These are phyloP conservation scores for sorghum (Sorghum bicolor) DNA, from an alignment of 176 grass and related monocot genomes.

Conservation along the genomic window DNA sequence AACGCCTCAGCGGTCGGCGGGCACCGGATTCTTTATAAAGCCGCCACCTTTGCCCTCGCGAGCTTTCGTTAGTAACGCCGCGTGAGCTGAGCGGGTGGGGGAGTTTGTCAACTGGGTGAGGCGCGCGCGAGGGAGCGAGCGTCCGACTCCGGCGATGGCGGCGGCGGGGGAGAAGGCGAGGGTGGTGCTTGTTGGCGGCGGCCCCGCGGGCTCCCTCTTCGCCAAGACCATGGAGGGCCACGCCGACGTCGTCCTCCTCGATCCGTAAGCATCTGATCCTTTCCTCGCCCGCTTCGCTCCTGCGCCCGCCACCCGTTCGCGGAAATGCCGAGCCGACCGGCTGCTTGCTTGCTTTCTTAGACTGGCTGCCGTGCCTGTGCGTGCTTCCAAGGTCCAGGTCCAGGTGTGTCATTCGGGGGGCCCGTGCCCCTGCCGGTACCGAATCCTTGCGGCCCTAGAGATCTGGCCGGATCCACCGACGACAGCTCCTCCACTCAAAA, in stretches of 20 bases:
- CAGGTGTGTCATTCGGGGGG: neutral
- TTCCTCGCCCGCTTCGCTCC: neutral
- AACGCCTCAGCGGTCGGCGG: neutral
- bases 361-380: neutral
- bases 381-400: too few species aligned
- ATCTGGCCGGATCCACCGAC: neutral
- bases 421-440: neutral
- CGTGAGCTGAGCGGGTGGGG: neutral
- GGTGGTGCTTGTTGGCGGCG: slow-evolving; percentile 74
- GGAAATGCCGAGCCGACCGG: slow-evolving; percentile 3
- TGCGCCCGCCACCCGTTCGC: neutral
- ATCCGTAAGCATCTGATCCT: slow-evolving; percentile 41
- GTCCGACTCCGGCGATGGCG: neutral
- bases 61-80: too few species aligned
- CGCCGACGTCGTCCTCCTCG: slow-evolving; percentile 64
- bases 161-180: slow-evolving; percentile 23
- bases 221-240: slow-evolving; percentile 60
- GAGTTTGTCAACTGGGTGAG: neutral
- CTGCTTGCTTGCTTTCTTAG: neutral
- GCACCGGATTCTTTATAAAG: neutral
- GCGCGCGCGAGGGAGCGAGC: neutral
- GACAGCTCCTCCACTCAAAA: too few species aligned
- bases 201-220: slow-evolving; percentile 58
- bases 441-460: neutral
- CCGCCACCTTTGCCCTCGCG: too few species aligned